phyloP scores from a whole-genome alignment of 208 protist species.

The Giardia duodenalis region DNA sequence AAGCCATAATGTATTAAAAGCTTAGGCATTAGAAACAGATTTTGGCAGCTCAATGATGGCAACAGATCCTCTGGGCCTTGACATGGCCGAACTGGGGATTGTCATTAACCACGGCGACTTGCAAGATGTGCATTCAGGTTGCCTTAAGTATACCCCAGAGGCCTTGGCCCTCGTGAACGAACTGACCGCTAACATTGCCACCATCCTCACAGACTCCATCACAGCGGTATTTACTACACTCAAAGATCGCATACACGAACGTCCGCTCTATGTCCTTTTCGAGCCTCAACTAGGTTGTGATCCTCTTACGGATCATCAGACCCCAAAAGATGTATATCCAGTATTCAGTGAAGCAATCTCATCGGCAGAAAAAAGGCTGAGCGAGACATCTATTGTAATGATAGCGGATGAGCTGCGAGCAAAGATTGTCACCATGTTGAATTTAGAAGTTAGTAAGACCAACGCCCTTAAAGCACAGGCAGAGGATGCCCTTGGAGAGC shows the following conservation, averaged over 20 bases:
- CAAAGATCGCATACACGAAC: not conserved
- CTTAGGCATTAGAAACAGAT: no score
- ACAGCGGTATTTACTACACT: not conserved
- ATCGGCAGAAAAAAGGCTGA: not conserved
- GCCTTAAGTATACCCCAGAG: no score
- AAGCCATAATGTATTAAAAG: no score
- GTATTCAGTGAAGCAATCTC: not conserved
- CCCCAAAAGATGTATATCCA: not conserved
- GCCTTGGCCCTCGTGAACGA: no score
- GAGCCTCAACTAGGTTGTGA: not conserved
- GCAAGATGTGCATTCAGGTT: no score
- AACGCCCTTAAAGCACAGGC: not conserved
- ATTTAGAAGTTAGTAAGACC: not conserved
- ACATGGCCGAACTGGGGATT: no score
- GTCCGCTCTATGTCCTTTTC: conserved; percentile 15
- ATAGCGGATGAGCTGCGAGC: not conserved
- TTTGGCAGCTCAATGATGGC: no score
- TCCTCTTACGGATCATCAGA: conserved; percentile 17
- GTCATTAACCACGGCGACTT: no score
- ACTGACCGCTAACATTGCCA: not conserved
- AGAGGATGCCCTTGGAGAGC: not conserved
- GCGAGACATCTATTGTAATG: not conserved
- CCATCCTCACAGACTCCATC: not conserved
- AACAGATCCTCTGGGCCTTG: no score
- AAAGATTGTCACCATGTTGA: not conserved